phyloP scores from a whole-genome alignment of 352 stramenopile genomes.

The Pythium rhizo-oryzae region DNA sequence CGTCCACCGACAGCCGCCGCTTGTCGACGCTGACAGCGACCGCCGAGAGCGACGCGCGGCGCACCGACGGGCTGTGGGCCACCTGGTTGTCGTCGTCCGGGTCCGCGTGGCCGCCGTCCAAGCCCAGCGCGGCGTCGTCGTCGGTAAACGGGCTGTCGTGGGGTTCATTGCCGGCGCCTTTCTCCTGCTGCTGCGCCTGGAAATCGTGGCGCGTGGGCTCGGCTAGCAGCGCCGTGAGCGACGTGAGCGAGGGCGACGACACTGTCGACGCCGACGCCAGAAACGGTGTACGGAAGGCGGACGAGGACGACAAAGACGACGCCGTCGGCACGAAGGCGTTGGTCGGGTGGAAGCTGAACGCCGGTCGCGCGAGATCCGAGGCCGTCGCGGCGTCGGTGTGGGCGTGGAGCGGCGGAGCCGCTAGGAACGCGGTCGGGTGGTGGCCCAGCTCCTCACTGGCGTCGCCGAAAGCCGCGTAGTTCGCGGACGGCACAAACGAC shows the following conservation, averaged over 20 bases:
- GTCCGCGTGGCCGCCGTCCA: neutral
- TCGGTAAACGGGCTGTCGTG: neutral
- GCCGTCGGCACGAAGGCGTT: slow-evolving; percentile 10
- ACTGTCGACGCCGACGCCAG: neutral
- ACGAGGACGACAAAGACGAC: neutral
- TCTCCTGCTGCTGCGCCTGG: neutral
- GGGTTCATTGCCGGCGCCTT: neutral
- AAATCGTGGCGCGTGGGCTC: neutral
- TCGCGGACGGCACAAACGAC: neutral
- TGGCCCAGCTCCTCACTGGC: too few relatives aligned
- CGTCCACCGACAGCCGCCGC: slow-evolving; percentile 9
- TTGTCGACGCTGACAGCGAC: neutral
- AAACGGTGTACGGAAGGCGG: slow-evolving; percentile 19
- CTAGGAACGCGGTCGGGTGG: neutral
- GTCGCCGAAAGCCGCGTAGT: neutral
- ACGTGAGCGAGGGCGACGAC: slow-evolving; percentile 11
- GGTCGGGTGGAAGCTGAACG: slow-evolving; percentile 19
- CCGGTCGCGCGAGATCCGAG: neutral
- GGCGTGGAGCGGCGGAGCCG: neutral
- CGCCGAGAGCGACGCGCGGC: neutral
- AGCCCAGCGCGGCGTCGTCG: neutral
- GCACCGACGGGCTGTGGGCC: slow-evolving; percentile 8
- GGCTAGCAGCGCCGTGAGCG: slow-evolving; percentile 14
- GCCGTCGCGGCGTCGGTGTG: neutral
- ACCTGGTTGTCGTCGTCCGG: slow-evolving; percentile 4